These are phyloP conservation scores for Cytospora schulzeri DNA, from an alignment of 2,329 filamentous ascomycete genomes.

Conservation along the genomic window DNA sequence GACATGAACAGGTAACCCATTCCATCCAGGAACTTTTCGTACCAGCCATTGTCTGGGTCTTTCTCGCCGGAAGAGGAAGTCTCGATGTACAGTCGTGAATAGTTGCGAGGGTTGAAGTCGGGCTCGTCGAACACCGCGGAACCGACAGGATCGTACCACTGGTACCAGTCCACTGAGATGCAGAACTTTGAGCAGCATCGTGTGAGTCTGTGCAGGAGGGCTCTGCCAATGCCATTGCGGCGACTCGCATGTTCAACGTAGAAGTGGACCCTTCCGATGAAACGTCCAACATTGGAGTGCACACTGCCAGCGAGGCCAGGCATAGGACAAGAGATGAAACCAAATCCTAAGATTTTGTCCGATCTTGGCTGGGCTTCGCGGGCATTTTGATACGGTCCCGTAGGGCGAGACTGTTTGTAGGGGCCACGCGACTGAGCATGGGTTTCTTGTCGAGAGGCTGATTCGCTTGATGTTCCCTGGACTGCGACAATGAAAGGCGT, in stretches of 20 bases:
- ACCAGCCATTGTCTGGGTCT: constrained; percentile 23
- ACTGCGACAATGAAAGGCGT: constrained; percentile 27
- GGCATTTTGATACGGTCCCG: neutral
- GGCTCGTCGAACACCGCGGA: constrained; percentile 10
- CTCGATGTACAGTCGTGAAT: constrained; percentile 23
- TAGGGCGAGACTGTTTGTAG: neutral
- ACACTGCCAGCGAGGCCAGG: constrained; percentile 19
- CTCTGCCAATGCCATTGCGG: constrained; percentile 22
- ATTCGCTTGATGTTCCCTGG: constrained; percentile 3
- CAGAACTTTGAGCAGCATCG: constrained; percentile 16
- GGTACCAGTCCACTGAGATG: neutral
- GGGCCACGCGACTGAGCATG: neutral
- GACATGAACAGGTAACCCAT: constrained; percentile 15
- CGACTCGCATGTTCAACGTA: constrained; percentile 23
- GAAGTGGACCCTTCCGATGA: constrained; percentile 21
- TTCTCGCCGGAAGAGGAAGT: constrained; percentile 12
- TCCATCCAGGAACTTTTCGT: constrained; percentile 11
- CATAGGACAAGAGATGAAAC: constrained; percentile 14
- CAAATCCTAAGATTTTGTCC: constrained; percentile 24
- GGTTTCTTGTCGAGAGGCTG: constrained; percentile 2
- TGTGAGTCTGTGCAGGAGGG: constrained; percentile 19
- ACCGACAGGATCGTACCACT: constrained; percentile 8
- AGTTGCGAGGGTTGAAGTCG: constrained; percentile 12
- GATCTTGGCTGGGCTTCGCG: neutral
- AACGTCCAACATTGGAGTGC: constrained; percentile 19